These are phyloP conservation scores for Exobasidium cylindrosporum DNA, from an alignment of 1,284 basidiomycete genomes.

Conservation along the genomic window DNA sequence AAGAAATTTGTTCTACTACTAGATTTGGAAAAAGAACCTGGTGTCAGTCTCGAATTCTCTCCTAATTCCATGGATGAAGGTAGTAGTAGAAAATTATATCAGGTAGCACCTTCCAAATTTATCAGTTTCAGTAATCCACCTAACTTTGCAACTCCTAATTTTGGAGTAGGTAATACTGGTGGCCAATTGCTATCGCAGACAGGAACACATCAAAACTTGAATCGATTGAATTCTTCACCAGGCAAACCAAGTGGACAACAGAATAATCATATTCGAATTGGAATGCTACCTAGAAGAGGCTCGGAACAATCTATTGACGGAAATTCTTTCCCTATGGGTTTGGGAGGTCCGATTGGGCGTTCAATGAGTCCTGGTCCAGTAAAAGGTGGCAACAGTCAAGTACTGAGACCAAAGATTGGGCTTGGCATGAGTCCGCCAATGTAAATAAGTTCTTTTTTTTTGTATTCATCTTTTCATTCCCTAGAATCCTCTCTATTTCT, in stretches of 20 bases:
- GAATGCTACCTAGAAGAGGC: background rate
- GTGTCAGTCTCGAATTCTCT: conserved; percentile 76
- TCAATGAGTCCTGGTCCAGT: conserved; percentile 8
- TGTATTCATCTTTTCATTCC: background rate
- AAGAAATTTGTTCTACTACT: conserved; percentile 74
- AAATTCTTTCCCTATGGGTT: conserved; percentile 1
- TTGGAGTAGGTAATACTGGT: no score
- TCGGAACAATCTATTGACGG: background rate
- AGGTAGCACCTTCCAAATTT: background rate
- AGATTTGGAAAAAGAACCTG: conserved; percentile 73
- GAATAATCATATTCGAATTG: background rate
- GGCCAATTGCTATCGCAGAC: background rate
- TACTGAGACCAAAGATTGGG: background rate
- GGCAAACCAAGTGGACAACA: background rate
- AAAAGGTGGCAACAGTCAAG: background rate
- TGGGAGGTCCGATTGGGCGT: conserved; percentile 11
- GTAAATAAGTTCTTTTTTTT: background rate
- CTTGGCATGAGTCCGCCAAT: background rate
- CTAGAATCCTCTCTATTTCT: no score
- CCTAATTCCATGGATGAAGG: conserved; percentile 13
- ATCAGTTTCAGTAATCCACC: conserved; percentile 6
- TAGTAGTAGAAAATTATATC: background rate
- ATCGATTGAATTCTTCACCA: background rate
- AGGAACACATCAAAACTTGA: background rate
- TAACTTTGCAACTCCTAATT: background rate